Evolutionary conservation across 1,284 basidiomycete species (phyloP).

Genomic region (Pascua sp.): DNA sequence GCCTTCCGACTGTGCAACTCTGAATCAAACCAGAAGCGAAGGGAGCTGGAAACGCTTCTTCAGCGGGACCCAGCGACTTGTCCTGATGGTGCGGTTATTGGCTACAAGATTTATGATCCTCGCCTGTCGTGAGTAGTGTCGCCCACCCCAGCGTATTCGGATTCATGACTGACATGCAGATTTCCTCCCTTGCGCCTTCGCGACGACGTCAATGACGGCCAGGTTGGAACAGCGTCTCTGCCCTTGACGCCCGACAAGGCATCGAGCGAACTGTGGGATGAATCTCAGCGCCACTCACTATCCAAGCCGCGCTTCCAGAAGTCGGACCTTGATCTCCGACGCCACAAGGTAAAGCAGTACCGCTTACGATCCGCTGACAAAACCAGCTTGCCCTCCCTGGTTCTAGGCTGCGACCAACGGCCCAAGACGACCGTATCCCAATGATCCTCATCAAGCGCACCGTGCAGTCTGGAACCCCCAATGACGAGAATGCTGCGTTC

Average conservation of each 20-base stretch:
- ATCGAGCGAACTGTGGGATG: slow-evolving; percentile 61
- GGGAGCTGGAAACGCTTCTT: slow-evolving; percentile 65
- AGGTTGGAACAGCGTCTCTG: no score
- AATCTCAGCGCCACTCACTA: slow-evolving; percentile 55
- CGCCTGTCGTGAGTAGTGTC: slow-evolving; percentile 30
- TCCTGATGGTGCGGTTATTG: slow-evolving; percentile 69
- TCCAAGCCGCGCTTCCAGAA: slow-evolving; percentile 70
- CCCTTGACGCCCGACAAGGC: no score
- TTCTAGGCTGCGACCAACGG: slow-evolving; percentile 60
- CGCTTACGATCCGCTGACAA: no score
- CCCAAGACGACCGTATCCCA: slow-evolving; percentile 75
- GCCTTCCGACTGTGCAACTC: slow-evolving; percentile 60
- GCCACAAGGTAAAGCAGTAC: slow-evolving; percentile 44
- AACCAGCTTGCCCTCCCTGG: slow-evolving; percentile 70
- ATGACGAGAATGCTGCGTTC: slow-evolving; percentile 43
- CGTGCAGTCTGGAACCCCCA: slow-evolving; percentile 42
- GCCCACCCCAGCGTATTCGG: not conserved
- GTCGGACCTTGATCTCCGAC: slow-evolving; percentile 73
- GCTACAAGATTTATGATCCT: slow-evolving; percentile 74
- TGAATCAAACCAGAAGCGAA: slow-evolving; percentile 60
- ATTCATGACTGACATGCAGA: slow-evolving; percentile 11
- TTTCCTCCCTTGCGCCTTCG: slow-evolving; percentile 28
- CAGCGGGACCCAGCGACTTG: slow-evolving; percentile 64
- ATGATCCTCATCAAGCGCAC: slow-evolving; percentile 76
- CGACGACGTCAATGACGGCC: no score